Conservation (phyloP, 441 rosid species). For the Cnidoscolus chayamansa region DNA sequence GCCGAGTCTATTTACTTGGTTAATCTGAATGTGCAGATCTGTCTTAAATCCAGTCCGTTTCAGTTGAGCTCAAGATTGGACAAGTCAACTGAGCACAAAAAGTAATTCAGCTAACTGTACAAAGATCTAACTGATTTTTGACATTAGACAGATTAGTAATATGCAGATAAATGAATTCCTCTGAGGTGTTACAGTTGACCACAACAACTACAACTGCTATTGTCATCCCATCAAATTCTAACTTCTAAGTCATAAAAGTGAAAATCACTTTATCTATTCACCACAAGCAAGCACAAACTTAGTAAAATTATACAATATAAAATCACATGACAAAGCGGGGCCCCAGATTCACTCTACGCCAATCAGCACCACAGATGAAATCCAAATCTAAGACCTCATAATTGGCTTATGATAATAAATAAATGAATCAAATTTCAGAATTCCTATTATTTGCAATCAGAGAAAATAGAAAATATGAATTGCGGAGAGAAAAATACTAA, state of each 20-base stretch:
- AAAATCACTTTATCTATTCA: neutral
- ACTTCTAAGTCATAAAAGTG: neutral
- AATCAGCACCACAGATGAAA: neutral
- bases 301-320: neutral
- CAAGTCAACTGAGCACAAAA: neutral
- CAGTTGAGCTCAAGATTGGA: neutral
- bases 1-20: neutral
- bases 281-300: neutral
- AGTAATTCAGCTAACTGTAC: neutral
- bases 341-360: neutral
- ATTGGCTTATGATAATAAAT: neutral
- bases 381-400: neutral
- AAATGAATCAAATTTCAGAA: conserved; percentile 2
- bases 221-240: neutral
- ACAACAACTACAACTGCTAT: neutral
- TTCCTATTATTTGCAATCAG: neutral
- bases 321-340: neutral
- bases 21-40: neutral
- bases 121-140: neutral
- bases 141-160: neutral
- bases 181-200: neutral
- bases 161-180: neutral
- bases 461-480: neutral
- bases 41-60: neutral
- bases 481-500: neutral